Percentiles rank a stretch among this genome's conserved stretches.
These are phyloP conservation scores for Claviceps digitariae DNA, from an alignment of 2,329 filamentous ascomycete species.

Conservation along the genomic window DNA sequence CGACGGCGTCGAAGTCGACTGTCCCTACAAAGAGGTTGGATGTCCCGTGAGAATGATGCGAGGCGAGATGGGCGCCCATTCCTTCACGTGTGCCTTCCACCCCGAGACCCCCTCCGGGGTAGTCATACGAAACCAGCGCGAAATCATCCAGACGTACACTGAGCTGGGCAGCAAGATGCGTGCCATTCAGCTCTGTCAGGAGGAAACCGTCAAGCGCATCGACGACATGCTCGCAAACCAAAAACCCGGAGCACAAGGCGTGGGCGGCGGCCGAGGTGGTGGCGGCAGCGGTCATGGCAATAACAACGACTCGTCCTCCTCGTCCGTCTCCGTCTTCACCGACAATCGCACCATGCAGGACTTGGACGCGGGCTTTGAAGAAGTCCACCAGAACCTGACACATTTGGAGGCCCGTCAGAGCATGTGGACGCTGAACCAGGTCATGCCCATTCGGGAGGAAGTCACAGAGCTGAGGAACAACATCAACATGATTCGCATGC, in stretches of 20 bases:
- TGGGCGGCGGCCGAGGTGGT: too few species aligned
- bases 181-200: constrained; percentile 20
- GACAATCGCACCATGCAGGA: constrained; percentile 33
- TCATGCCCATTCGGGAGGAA: constrained; percentile 47
- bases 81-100: constrained; percentile 36
- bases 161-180: constrained; percentile 23
- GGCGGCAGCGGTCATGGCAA: too few species aligned
- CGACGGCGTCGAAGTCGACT: constrained; percentile 36
- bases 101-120: constrained; percentile 35
- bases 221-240: constrained; percentile 25
- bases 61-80: constrained; percentile 30
- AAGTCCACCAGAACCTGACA: constrained; percentile 40
- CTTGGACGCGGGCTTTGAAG: constrained; percentile 34
- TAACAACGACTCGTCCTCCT: constrained; percentile 5
- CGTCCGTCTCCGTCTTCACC: constrained; percentile 28
- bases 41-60: constrained; percentile 22
- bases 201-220: constrained; percentile 20
- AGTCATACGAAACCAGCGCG: constrained; percentile 33
- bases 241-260: constrained; percentile 8
- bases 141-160: constrained; percentile 30
- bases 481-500: constrained; percentile 44
- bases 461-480: constrained; percentile 46
- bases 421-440: constrained; percentile 48
- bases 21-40: constrained; percentile 25
- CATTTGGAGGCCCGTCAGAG: constrained; percentile 47